phyloP scores from a whole-genome alignment of 768 basidiomycete species.

The Crassisporium funariophilum region DNA sequence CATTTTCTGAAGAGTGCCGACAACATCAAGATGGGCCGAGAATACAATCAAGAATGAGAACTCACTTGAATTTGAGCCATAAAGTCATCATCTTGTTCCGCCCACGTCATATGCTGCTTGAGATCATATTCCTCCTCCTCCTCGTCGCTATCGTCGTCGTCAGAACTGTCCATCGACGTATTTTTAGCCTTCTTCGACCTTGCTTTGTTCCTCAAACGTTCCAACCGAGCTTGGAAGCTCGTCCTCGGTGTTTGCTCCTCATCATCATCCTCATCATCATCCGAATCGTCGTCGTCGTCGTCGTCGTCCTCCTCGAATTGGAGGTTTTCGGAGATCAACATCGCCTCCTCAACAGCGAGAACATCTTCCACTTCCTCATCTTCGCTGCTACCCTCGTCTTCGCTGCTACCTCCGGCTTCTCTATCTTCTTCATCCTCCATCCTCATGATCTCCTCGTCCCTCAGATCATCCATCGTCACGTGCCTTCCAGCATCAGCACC shows the following conservation, averaged over 20 bases:
- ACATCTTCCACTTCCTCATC: constrained; percentile 40
- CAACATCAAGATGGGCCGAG: not conserved
- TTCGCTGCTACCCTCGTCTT: constrained; percentile 30
- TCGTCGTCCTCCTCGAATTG: constrained; percentile 33
- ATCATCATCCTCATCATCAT: constrained; percentile 37
- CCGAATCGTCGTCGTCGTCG: constrained; percentile 37
- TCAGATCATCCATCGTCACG: constrained; percentile 69
- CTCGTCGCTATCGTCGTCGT: constrained; percentile 33
- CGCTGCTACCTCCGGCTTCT: constrained; percentile 34
- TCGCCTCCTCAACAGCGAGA: constrained; percentile 47
- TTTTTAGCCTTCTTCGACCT: constrained; percentile 25
- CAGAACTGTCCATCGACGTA: constrained; percentile 22
- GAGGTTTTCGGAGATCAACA: constrained; percentile 39
- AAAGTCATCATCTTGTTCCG: constrained; percentile 60
- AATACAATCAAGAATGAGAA: not conserved
- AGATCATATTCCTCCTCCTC: constrained; percentile 34
- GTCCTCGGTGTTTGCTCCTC: constrained; percentile 39
- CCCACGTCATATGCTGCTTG: constrained; percentile 29
- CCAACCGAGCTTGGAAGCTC: constrained; percentile 49
- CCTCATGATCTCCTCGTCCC: constrained; percentile 50
- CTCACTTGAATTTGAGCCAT: constrained; percentile 57
- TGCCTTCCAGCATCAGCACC: constrained; percentile 43
- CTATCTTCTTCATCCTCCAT: constrained; percentile 49
- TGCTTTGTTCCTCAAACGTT: constrained; percentile 36
- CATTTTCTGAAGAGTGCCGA: constrained; percentile 48